These are phyloP conservation scores for Solanum virginianum DNA, from an alignment of 257 asterid species.

Conservation along the genomic window DNA sequence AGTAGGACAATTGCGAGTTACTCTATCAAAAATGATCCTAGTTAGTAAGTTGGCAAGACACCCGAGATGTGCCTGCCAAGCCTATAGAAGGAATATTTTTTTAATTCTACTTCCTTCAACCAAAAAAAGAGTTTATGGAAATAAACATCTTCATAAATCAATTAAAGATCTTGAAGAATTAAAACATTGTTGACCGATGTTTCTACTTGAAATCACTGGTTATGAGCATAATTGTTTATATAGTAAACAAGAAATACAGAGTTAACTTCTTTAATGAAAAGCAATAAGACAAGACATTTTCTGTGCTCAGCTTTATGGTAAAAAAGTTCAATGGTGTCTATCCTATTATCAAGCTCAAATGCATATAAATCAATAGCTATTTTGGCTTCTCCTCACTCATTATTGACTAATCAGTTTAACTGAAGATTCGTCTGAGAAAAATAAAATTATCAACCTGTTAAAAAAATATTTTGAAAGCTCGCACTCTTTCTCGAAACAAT, in stretches of 20 bases:
- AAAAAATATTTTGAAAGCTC: too few species aligned
- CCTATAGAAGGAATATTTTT: too few species aligned
- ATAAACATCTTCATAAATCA: neutral
- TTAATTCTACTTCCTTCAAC: too few species aligned
- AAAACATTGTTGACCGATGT: neutral
- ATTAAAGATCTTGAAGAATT: neutral
- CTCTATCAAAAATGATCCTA: too few species aligned
- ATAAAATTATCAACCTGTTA: neutral
- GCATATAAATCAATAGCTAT: neutral
- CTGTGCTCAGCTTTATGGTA: rapidly evolving
- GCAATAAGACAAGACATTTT: neutral
- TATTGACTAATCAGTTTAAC: neutral
- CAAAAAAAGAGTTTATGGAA: too few species aligned
- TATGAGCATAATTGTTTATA: too few species aligned
- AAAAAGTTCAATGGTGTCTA: neutral
- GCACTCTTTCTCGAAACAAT: too few species aligned
- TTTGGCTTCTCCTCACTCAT: neutral
- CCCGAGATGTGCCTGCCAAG: too few species aligned
- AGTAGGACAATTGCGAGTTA: too few species aligned
- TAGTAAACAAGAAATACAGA: too few species aligned
- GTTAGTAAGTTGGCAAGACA: too few species aligned
- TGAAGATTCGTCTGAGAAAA: neutral
- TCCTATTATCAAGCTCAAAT: neutral
- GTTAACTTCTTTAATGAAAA: neutral
- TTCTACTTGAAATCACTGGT: neutral